phyloP scores from a whole-genome alignment of 768 basidiomycete genomes.

The Kondoa subrosea region DNA sequence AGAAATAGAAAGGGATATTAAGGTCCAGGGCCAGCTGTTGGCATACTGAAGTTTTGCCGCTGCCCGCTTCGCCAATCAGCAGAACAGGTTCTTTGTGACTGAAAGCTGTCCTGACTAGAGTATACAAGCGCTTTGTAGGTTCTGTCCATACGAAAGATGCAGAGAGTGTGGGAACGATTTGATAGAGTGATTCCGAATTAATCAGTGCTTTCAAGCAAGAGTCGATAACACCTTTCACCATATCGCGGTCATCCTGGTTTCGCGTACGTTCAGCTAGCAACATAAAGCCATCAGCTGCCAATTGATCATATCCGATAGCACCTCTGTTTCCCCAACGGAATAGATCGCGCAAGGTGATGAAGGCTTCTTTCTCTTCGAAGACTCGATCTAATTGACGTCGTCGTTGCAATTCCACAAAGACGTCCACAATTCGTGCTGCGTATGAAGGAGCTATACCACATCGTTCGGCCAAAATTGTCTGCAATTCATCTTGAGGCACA shows the following conservation, averaged over 20 bases:
- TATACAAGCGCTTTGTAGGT: constrained; percentile 78
- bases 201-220: constrained; percentile 70
- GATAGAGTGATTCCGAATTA: constrained; percentile 54
- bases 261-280: constrained; percentile 79
- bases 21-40: constrained; percentile 63
- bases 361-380: constrained; percentile 93
- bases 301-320: constrained; percentile 71
- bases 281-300: constrained; percentile 96
- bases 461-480: constrained; percentile 80
- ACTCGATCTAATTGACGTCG: constrained; percentile 76
- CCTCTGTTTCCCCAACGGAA: constrained; percentile 93
- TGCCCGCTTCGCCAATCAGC: constrained; percentile 90
- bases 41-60: constrained; percentile 93
- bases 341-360: constrained; percentile 86
- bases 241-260: constrained; percentile 61
- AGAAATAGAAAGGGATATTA: constrained; percentile 45
- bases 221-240: constrained; percentile 87
- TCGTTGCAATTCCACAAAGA: constrained; percentile 84
- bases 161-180: constrained; percentile 26
- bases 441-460: constrained; percentile 89
- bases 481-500: constrained; percentile 81
- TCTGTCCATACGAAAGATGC: constrained; percentile 64
- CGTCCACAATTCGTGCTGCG: constrained; percentile 69
- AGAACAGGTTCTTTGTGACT: constrained; percentile 84
- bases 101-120: constrained; percentile 65